Evolutionary conservation across 2,329 filamentous ascomycete species (phyloP), one percentile per base, ranked within the genome.

Genomic region (Cadophora sp.): DNA sequence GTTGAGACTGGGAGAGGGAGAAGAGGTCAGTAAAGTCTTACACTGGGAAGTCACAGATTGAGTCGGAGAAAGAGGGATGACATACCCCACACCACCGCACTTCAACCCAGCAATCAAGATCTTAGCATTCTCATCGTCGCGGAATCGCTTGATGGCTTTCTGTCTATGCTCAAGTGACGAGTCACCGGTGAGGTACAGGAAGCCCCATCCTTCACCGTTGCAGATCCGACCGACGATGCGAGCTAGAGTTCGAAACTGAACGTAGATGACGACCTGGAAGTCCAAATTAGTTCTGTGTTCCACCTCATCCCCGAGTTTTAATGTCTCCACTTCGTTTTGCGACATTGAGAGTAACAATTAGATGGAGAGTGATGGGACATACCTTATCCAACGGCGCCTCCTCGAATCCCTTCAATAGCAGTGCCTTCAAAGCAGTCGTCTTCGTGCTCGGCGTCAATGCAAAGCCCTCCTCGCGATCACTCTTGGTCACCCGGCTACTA

Each of bases 91-190:
- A 58, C 88, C 87, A 37, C 88, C 88, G 26, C 83, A 85, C 62
- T 83, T 86, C 1, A 90, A 78, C 0, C 85, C 85, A 1, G 85
- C 83, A 14, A 91, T 79, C 69, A 91, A 75, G 26, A 91, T 80
- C 31, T 78, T 80, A 9, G 79, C 76, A 0, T 80, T 62, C 0
- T 74, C 66, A 0, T 84, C 72, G 0, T 80, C 72, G 5, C 77
- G 78, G 72, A 90, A 90, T 0, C 75, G 72, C 0, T 76, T 62
- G 61, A 90, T 81, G 0, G 80, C 80, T 14, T 81, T 79, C 1
- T 84, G 79, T 11, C 87, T 83, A 1, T 79, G 73, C 0, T 75
- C 72, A 1, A 83, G 75, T 1, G 75, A 77, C 78, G 85, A 83
- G 27, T 81, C 80, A 5, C 88, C 88, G 56, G 80, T 77, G n/a